Evolutionary conservation across 2,329 filamentous ascomycete genomes (phyloP).

Genomic region (Blastomyces percursus): DNA sequence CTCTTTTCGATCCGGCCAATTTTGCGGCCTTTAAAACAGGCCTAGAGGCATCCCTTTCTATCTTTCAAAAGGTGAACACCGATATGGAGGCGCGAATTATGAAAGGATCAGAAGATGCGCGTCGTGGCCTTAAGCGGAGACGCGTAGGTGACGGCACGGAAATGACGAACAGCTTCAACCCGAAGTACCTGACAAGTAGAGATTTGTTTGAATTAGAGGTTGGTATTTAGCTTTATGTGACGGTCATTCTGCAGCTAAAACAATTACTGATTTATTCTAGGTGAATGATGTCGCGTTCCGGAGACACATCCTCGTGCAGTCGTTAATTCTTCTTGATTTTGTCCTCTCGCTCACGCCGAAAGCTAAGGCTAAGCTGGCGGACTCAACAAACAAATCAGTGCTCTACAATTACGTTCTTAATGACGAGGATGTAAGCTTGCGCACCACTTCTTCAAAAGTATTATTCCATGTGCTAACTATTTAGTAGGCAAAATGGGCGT

Average conservation of each 20-base stretch:
- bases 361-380: conserved; percentile 66
- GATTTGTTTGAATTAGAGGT: conserved; percentile 95
- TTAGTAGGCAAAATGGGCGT: conserved; percentile 67
- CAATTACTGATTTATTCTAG: conserved; percentile 33
- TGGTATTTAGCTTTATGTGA: conserved; percentile 17
- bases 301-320: conserved; percentile 87
- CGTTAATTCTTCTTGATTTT: conserved; percentile 89
- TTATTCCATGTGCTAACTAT: neutral
- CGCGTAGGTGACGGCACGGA: conserved; percentile 50
- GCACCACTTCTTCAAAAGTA: neutral
- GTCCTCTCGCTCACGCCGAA: conserved; percentile 77
- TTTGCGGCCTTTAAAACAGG: conserved; percentile 56
- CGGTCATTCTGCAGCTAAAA: conserved; percentile 11
- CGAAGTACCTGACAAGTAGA: conserved; percentile 94
- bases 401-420: conserved; percentile 68
- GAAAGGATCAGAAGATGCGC: conserved; percentile 51
- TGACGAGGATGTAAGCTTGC: conserved; percentile 62
- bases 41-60: conserved; percentile 52
- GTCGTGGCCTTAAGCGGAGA: conserved; percentile 61
- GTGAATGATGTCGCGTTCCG: conserved; percentile 91
- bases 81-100: conserved; percentile 57
- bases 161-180: conserved; percentile 70
- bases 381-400: conserved; percentile 74
- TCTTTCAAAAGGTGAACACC: conserved; percentile 61
- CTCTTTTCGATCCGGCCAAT: conserved; percentile 59